Conservation (phyloP, 345 rosid genomes). For the Viola odorata region DNA sequence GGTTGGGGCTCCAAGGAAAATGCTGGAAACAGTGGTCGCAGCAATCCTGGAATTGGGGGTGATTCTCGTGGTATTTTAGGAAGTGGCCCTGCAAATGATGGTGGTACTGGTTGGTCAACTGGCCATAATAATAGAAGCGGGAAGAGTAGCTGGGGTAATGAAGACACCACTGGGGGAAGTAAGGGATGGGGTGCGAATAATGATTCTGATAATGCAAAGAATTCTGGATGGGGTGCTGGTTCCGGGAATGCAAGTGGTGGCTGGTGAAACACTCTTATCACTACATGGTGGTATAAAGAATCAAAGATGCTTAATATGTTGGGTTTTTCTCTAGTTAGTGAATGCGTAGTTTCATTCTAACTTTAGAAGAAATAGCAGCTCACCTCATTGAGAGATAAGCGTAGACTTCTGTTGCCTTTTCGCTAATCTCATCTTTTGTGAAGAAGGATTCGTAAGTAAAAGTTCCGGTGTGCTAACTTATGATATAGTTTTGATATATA, state of each 20-base stretch:
- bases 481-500: too few relatives aligned
- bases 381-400: too few relatives aligned
- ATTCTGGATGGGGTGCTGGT: constrained; percentile 3
- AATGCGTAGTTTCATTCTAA: too few relatives aligned
- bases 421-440: too few relatives aligned
- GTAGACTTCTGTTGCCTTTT: too few relatives aligned
- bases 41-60: not conserved
- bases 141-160: not conserved
- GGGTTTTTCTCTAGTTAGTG: not conserved
- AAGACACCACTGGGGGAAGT: not conserved
- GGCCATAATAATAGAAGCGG: too few relatives aligned
- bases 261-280: not conserved
- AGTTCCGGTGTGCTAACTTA: too few relatives aligned
- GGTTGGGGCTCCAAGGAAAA: not conserved
- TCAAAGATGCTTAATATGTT: not conserved
- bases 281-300: not conserved
- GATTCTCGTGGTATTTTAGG: constrained; percentile 2
- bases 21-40: not conserved
- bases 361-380: too few relatives aligned
- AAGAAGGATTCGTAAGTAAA: too few relatives aligned
- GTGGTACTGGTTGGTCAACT: not conserved
- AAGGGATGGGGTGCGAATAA: not conserved
- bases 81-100: constrained; percentile 7
- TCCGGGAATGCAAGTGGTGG: not conserved
- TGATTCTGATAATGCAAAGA: not conserved